Conservation (phyloP, 805 yeast genomes). For the Candida parachauliodes region DNA sequence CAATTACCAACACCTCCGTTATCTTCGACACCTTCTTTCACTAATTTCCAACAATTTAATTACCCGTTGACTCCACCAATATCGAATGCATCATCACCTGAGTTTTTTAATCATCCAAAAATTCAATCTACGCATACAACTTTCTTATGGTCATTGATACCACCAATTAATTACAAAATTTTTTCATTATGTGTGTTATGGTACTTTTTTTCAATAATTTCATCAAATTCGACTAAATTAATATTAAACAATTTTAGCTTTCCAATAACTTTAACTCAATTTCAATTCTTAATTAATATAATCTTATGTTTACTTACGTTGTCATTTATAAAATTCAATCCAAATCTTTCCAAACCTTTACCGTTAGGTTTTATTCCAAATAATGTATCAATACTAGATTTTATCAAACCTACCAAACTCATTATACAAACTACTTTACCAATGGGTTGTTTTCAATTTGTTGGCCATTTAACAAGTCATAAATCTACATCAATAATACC, state of each 20-base stretch:
- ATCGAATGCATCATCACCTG: slow-evolving; percentile 11
- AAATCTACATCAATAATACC: slow-evolving; percentile 90
- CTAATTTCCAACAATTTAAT: slow-evolving; percentile 3
- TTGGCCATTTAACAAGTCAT: slow-evolving; percentile 88
- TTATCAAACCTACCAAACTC: slow-evolving; percentile 51
- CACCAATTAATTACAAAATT: slow-evolving; percentile 23
- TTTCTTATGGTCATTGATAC: slow-evolving; percentile 11
- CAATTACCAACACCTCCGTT: slow-evolving; percentile 11
- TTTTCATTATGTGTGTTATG: slow-evolving; percentile 60
- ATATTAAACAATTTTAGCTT: slow-evolving; percentile 66
- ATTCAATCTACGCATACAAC: not conserved
- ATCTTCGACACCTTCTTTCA: slow-evolving; percentile 5
- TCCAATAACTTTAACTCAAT: slow-evolving; percentile 87
- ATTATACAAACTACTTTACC: slow-evolving; percentile 73
- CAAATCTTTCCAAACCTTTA: slow-evolving; percentile 19
- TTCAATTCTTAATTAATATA: slow-evolving; percentile 77
- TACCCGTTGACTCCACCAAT: slow-evolving; percentile 2
- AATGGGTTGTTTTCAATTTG: slow-evolving; percentile 90
- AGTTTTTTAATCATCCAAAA: not conserved
- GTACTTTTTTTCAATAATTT: slow-evolving; percentile 78
- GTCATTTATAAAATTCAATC: slow-evolving; percentile 12
- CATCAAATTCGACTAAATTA: slow-evolving; percentile 76
- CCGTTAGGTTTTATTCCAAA: slow-evolving; percentile 52
- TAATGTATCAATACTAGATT: slow-evolving; percentile 26
- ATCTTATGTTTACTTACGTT: slow-evolving; percentile 40